These are phyloP conservation scores for Trichophyton schoenleinii DNA, from an alignment of 2,329 filamentous ascomycete genomes.

Conservation along the genomic window DNA sequence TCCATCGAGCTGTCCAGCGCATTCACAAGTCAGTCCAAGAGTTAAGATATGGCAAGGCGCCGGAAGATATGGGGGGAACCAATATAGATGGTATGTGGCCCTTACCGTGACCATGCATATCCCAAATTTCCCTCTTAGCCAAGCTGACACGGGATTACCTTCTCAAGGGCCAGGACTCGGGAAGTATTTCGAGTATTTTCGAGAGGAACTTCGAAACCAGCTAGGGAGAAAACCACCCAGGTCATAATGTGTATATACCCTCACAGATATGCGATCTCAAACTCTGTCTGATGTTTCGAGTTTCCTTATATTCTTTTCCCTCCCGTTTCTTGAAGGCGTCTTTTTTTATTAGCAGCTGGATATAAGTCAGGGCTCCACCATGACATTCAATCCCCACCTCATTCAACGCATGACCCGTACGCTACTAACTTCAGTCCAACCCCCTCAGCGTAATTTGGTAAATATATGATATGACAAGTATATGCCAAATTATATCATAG, in stretches of 20 bases:
- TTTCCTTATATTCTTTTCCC: background rate
- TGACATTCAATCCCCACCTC: background rate
- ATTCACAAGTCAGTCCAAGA: slow-evolving; percentile 33
- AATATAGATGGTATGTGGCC: slow-evolving; percentile 22
- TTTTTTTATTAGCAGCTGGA: background rate
- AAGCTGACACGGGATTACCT: background rate
- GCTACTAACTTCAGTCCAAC: no score
- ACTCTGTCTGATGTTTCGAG: background rate
- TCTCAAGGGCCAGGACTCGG: slow-evolving; percentile 14
- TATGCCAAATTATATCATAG: background rate
- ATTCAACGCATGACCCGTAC: background rate
- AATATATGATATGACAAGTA: background rate
- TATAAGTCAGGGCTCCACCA: background rate
- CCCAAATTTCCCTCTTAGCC: background rate
- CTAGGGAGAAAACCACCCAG: slow-evolving; percentile 14
- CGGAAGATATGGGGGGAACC: slow-evolving; percentile 33
- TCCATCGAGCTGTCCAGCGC: slow-evolving; percentile 32
- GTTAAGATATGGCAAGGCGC: slow-evolving; percentile 30
- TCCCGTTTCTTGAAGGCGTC: background rate
- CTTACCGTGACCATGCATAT: background rate
- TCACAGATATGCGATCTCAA: background rate
- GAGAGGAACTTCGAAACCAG: slow-evolving; percentile 22
- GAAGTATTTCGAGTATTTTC: slow-evolving; percentile 19
- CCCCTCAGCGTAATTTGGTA: background rate
- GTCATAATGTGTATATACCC: background rate